Percentiles rank a stretch among this genome's conserved stretches.
phyloP scores from a whole-genome alignment of 2,329 filamentous ascomycete species.

The Claviceps sp. region DNA sequence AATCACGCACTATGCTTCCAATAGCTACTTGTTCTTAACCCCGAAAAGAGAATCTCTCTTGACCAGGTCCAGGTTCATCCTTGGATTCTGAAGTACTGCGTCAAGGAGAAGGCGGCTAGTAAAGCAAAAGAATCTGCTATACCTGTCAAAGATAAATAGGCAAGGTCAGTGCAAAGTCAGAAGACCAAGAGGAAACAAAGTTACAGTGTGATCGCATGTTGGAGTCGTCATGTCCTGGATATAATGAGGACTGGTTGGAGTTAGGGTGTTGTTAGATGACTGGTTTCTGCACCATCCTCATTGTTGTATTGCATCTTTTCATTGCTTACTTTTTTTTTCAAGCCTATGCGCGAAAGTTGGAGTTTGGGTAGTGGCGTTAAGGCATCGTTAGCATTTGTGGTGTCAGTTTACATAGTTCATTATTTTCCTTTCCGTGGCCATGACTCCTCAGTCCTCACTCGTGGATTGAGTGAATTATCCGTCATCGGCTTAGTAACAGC shows the following conservation, averaged over 20 bases:
- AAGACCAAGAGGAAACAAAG: neutral
- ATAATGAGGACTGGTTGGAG: conserved; percentile 3
- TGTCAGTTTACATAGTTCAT: neutral
- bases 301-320: neutral
- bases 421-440: neutral
- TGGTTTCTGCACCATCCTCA: neutral
- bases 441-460: neutral
- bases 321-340: neutral
- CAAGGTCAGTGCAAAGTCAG: neutral
- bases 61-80: conserved; percentile 83
- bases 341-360: conserved; percentile 18
- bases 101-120: conserved; percentile 43
- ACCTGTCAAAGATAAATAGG: conserved; percentile 7
- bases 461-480: neutral
- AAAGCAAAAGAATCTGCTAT: conserved; percentile 33
- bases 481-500: neutral
- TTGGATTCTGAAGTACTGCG: conserved; percentile 94
- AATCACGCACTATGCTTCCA: conserved; percentile 7
- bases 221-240: conserved; percentile 2
- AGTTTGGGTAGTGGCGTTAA: conserved; percentile 10
- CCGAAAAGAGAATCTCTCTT: conserved; percentile 81
- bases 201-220: conserved; percentile 5
- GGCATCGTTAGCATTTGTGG: neutral
- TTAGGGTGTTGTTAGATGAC: conserved; percentile 7
- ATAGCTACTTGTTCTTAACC: conserved; percentile 78